Base-by-base conservation (phyloP, 106 monocot genomes). In the Dendrobium chrysotoxum region DNA sequence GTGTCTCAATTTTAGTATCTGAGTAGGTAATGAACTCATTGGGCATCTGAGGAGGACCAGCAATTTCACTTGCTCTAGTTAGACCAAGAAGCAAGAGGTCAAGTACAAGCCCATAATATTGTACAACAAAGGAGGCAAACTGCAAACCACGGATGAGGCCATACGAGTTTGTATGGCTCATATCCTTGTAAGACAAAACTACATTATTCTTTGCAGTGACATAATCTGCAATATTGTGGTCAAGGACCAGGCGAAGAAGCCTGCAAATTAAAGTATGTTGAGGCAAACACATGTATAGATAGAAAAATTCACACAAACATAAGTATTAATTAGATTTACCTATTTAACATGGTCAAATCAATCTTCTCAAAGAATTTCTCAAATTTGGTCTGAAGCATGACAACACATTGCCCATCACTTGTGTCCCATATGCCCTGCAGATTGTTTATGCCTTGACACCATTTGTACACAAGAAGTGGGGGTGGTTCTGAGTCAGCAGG, bases 361-460 rank as follows among this genome's bases (percentile, higher is more conserved):
- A 99, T 95, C 82, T 99, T 99, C 83, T 99, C 99, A 86, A 95
- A 99, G 85, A 99, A 99, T 44, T 99, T 99, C 82, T 99, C 99
- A 83, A 99, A 99, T 75, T 93, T 99, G 1, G 99, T 99, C 68
- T 99, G 99, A 42, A 99, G 99, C 93, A 99, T 99, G 47, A 99
- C 99, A 85, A 99, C 99, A 89, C 99, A 99, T 74, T 99, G 99
- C 17, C 99, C 99, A 77, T 99, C 99, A 87, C 89, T 64, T 10
- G 95, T 99, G 73, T 99, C 99, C 99, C 99, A 99, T 88, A 99
- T 77, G 18, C 88, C 93, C 83, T 91, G 95, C 78, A 99, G 75
- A 82, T 99, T 99, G 78, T 99, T 95, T 82, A 99, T 95, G 23
- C 99, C 99, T 84, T 99, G 99, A 78, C 99, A 99, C 99, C 99